Evolutionary conservation across 192 early-diverging fungal species (phyloP), one percentile per base, ranked within the genome.

Genomic region (Backusella tuberculispora): DNA sequence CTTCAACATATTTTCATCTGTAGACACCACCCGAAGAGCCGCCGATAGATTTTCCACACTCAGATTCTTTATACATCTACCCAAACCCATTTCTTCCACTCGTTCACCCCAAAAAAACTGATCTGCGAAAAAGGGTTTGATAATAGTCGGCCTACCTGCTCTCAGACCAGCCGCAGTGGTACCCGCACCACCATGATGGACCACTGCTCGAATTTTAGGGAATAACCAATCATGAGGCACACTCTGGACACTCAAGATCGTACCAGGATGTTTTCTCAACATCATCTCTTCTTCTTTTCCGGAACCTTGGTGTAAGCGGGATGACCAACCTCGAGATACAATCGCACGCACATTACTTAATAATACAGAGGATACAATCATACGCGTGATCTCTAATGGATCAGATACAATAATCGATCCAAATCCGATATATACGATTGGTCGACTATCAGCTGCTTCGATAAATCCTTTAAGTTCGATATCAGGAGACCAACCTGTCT

Each of bases 201-300:
- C 85, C 17, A 92, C 91, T 8, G 82, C 92, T 8, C 83, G 48
- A 5, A 91, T 72, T 46, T 85, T 74, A 9, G 88, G 86, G 76
- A 94, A 94, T 41, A 94, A 77, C 92, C 92, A 94, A 77, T 94
- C 93, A 66, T 94, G 93, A 4, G 93, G 93, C 10, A 92, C 85
- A 21, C 89, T 87, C 40, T 86, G 81, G 40, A 92, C 65, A 77
- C 79, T 75, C 46, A 84, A 86, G 29, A 93, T 86, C 7, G 71
- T 74, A 5, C 82, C 76, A n/a, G 88, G 90, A 71, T 81, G 79
- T 4, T 76, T 72, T 41, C 86, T 71, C 65, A 66, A 34, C 38
- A 64, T 67, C 40, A 21, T 12, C 37, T 73, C 63, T 10, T 34
- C 68, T 50, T 45, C 29, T 15, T 63, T 64, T 74, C 76, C 71